Conservation (phyloP, 768 basidiomycete genomes). For the Porphyrellus cyaneotinctus region DNA sequence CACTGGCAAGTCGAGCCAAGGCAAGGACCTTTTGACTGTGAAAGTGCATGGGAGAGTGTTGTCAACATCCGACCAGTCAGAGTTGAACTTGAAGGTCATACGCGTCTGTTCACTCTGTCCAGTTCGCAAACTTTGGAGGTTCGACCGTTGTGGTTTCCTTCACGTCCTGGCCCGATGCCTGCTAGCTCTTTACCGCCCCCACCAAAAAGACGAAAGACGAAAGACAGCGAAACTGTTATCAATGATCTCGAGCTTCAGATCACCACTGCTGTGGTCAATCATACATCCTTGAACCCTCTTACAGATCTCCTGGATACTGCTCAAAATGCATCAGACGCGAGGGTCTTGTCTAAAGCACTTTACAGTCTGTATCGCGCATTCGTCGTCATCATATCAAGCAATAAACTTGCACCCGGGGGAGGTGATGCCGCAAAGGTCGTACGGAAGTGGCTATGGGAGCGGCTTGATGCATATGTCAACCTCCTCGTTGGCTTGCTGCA, state of each 20-base stretch:
- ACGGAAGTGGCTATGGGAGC: slow-evolving; percentile 76
- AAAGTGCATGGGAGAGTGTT: slow-evolving; percentile 13
- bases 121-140: no score
- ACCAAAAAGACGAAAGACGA: slow-evolving; percentile 48
- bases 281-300: slow-evolving; percentile 70
- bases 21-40: slow-evolving; percentile 4
- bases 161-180: no score
- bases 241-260: slow-evolving; percentile 54
- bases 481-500: slow-evolving; percentile 67
- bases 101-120: no score
- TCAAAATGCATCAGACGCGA: slow-evolving; percentile 43
- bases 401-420: slow-evolving; percentile 48
- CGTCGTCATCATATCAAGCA: slow-evolving; percentile 54
- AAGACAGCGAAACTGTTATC: slow-evolving; percentile 25
- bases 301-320: slow-evolving; percentile 69
- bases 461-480: slow-evolving; percentile 64
- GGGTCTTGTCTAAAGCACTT: slow-evolving; percentile 65
- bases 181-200: slow-evolving; percentile 48
- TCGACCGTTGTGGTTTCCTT: background rate
- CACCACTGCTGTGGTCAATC: slow-evolving; percentile 46
- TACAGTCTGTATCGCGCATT: slow-evolving; percentile 83
- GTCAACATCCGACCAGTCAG: no score
- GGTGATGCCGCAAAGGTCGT: slow-evolving; percentile 57
- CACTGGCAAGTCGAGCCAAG: no score
- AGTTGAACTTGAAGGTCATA: no score